Percentiles rank a stretch among this genome's conserved stretches.
Conservation (phyloP, 768 basidiomycete genomes). For the Suillus tomentosus region DNA sequence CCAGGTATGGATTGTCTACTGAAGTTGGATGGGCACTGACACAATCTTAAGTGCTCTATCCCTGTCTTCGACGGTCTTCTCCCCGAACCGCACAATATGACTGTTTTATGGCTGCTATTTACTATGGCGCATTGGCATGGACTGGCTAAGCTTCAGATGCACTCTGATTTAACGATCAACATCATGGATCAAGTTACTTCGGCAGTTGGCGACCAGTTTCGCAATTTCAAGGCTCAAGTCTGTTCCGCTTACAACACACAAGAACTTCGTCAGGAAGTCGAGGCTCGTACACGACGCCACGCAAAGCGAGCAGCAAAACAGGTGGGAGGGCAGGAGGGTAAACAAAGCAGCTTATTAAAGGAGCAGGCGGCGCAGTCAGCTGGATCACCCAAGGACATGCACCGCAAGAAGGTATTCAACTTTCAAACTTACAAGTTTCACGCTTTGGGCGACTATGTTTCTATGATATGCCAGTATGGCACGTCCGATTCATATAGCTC, state of each 20-base stretch:
- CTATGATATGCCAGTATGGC: slow-evolving; percentile 27
- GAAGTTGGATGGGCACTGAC: background rate
- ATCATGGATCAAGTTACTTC: background rate
- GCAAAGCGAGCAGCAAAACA: slow-evolving; percentile 16
- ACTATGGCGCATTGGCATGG: slow-evolving; percentile 18
- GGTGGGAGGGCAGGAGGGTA: too few relatives aligned
- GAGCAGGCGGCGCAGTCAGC: too few relatives aligned
- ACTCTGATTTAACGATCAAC: background rate
- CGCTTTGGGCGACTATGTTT: slow-evolving; percentile 22
- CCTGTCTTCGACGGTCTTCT: slow-evolving; percentile 35
- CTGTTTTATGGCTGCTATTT: slow-evolving; percentile 14
- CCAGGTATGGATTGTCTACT: slow-evolving; percentile 19
- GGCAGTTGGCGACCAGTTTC: background rate
- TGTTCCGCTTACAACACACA: background rate
- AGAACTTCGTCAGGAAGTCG: background rate
- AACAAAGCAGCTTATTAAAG: too few relatives aligned
- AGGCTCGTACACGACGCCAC: background rate
- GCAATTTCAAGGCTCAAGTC: background rate
- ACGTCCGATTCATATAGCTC: slow-evolving; percentile 39
- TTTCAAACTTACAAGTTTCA: slow-evolving; percentile 29
- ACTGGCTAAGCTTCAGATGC: background rate
- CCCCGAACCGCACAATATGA: slow-evolving; percentile 9
- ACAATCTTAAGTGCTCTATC: slow-evolving; percentile 27
- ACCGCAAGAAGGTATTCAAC: slow-evolving; percentile 15
- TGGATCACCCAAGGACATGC: too few relatives aligned